These are phyloP conservation scores for Boletus mariae DNA, from an alignment of 1,284 basidiomycete genomes.

Conservation along the genomic window DNA sequence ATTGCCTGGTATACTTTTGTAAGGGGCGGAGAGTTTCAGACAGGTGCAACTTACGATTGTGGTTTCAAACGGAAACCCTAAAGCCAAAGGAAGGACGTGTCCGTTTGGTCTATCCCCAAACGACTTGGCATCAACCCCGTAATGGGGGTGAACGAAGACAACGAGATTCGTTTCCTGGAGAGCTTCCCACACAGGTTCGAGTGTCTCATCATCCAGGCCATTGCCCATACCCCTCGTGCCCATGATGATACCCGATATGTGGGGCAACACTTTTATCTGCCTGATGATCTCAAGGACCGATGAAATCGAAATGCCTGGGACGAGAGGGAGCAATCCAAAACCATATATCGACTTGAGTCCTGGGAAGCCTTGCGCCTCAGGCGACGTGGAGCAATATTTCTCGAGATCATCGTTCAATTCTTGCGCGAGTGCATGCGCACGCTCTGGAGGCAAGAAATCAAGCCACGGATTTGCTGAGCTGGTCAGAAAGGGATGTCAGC, in stretches of 20 bases:
- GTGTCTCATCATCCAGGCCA: conserved; percentile 72
- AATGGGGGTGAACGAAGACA: conserved; percentile 81
- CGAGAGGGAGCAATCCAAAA: conserved; percentile 81
- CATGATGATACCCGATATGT: conserved; percentile 78
- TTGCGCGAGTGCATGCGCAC: conserved; percentile 61
- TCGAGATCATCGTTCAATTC: conserved; percentile 77
- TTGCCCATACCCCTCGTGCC: conserved; percentile 75
- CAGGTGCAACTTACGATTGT: conserved; percentile 58
- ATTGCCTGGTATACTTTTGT: conserved; percentile 49
- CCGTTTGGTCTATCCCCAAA: conserved; percentile 79
- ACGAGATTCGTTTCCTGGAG: conserved; percentile 65
- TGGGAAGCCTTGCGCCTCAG: conserved; percentile 33
- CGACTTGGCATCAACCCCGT: conserved; percentile 62
- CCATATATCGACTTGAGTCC: conserved; percentile 66
- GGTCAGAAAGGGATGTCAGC: conserved; percentile 11
- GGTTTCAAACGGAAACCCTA: conserved; percentile 88
- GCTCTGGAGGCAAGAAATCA: conserved; percentile 71
- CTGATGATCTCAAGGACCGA: conserved; percentile 60
- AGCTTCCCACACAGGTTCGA: conserved; percentile 77
- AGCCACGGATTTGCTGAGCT: conserved; percentile 87
- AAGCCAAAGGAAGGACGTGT: conserved; percentile 79
- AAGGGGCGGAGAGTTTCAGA: conserved; percentile 2
- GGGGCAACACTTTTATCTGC: conserved; percentile 61
- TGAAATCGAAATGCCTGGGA: conserved; percentile 53
- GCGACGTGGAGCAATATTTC: conserved; percentile 66